These are phyloP conservation scores for Candida ficus DNA, from an alignment of 805 yeast species.

Conservation along the genomic window DNA sequence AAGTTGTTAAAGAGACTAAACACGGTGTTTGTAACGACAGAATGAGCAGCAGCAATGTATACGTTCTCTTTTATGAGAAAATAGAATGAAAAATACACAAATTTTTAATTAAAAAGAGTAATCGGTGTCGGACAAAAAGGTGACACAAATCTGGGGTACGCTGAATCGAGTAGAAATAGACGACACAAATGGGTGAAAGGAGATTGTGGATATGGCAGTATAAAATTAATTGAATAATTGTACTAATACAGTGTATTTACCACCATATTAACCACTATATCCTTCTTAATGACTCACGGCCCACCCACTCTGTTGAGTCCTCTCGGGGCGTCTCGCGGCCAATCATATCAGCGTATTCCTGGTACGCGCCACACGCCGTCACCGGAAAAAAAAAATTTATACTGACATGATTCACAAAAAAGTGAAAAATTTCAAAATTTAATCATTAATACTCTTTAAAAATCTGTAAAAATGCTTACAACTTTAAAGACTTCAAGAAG, in stretches of 20 bases:
- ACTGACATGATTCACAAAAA: neutral
- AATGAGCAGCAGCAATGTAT: constrained; percentile 55
- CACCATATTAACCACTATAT: no score
- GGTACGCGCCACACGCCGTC: neutral
- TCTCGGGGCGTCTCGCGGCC: neutral
- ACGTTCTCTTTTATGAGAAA: constrained; percentile 61
- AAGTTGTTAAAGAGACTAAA: constrained; percentile 40
- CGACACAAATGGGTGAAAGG: no score
- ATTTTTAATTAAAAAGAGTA: no score
- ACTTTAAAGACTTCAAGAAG: no score
- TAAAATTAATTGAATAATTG: no score
- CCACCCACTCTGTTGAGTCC: neutral
- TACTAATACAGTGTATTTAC: no score
- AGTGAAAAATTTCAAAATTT: neutral
- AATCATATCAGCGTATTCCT: neutral
- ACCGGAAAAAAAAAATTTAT: neutral
- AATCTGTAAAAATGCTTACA: no score
- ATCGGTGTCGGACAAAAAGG: neutral
- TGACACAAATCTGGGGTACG: neutral
- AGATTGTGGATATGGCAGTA: no score
- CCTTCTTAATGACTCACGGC: no score
- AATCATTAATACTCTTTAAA: no score
- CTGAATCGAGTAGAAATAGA: neutral
- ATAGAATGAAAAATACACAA: constrained; percentile 19
- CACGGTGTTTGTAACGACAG: constrained; percentile 36